A percentile compares a stretch with the other conserved stretches of the same genome.
phyloP scores from a whole-genome alignment of 768 basidiomycete species.

The Leccinum obscurum region DNA sequence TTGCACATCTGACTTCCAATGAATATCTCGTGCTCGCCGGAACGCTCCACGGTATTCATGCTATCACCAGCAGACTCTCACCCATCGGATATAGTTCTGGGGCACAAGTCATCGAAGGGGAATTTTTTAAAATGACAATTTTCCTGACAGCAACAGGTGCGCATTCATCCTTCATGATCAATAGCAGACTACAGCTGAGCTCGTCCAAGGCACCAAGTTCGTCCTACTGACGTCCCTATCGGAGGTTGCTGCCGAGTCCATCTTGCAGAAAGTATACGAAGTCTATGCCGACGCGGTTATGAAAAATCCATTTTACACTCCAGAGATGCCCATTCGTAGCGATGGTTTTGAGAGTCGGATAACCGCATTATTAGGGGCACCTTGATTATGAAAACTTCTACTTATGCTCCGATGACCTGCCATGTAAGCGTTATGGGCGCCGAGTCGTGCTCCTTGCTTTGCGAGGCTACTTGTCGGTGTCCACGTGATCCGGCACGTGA shows the following conservation, averaged over 20 bases:
- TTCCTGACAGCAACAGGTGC: constrained; percentile 87
- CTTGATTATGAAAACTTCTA: constrained; percentile 22
- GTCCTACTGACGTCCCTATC: constrained; percentile 84
- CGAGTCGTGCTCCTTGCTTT: too few relatives aligned
- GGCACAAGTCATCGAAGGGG: constrained; percentile 93
- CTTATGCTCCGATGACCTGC: background rate
- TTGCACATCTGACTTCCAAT: constrained; percentile 87
- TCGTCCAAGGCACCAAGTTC: constrained; percentile 82
- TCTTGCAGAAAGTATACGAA: constrained; percentile 88
- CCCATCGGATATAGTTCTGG: constrained; percentile 83
- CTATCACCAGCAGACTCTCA: constrained; percentile 91
- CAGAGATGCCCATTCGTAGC: constrained; percentile 98
- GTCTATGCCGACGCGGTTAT: constrained; percentile 93
- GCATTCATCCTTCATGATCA: background rate
- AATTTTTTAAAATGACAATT: constrained; percentile 93
- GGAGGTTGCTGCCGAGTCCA: constrained; percentile 65
- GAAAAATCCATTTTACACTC: constrained; percentile 99
- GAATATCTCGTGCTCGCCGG: constrained; percentile 96
- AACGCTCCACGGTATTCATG: constrained; percentile 96
- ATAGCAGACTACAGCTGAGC: background rate
- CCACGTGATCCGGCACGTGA: constrained; percentile 23
- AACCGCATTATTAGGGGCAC: constrained; percentile 53
- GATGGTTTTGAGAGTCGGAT: constrained; percentile 84
- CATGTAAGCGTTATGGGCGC: background rate
- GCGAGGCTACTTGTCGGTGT: background rate